Base-by-base conservation (phyloP, 805 yeast species). In the Barnettozyma sucrosica region DNA sequence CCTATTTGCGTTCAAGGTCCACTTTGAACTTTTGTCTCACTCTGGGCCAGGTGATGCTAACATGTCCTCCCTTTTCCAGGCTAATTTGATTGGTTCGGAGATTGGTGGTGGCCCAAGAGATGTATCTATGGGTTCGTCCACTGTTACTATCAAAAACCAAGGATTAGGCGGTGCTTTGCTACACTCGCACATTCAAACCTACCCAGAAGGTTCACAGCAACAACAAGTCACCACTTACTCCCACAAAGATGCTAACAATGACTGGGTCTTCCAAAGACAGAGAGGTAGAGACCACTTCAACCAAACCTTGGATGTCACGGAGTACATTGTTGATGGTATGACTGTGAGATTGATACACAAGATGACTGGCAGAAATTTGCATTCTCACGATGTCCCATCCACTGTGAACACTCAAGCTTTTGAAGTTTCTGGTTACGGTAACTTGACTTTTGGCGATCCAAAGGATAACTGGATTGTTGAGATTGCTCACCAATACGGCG, bases 161-260 rank as follows among this genome's bases (percentile, higher is more conserved):
- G 93, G 93, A 7, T 68, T 84, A 43, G 78, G 85, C 43, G 88
- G 89, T 41, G 83, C 82, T 54, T 69, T 86, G 50, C 66, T 86
- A 48, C 95, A 86, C 60, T 85, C 93, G 0, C 95, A 86, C 62
- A 69, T 74, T 16, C 95, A 86, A 63, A 65, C 75, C 11, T 93
- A 83, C 63, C 99, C 99, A 14, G 89, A 81, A 54, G 98, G 98
- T 4, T 87, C 97, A 2, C 76, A 77, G 52, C 98, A 93, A 68
- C 97, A 90, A 66, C 99, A 93, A 67, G 75, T 93, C 43, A 93
- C 99, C 24, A 87, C 93, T 7, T 93, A 93, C 65, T 87, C 90
- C 18, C 89, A 81, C 66, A 88, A 88, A 63, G 98, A 93, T 65
- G 68, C 74, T 45, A 92, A 93, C 67, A 93, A 92, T 64, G 79